Evolutionary conservation across 305 asterid species (phyloP).

Genomic region (Fraxinus greggii): DNA sequence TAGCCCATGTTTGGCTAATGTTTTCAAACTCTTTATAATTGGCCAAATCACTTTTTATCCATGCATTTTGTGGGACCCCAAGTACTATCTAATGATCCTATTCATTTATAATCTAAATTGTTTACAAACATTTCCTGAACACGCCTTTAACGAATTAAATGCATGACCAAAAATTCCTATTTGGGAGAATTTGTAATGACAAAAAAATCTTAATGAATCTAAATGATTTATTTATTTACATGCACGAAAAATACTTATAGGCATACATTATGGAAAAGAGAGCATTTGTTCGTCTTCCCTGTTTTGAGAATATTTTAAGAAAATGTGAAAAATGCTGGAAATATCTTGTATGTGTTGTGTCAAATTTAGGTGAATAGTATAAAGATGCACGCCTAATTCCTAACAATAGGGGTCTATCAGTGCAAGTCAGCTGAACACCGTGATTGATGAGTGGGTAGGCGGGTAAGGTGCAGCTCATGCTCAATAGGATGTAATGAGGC

Average conservation of each 20-base stretch:
- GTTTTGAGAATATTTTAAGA: not conserved
- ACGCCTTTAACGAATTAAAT: not conserved
- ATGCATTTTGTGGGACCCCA: too few species aligned
- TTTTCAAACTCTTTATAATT: too few species aligned
- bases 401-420: not conserved
- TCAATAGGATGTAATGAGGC: not conserved
- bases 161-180: not conserved
- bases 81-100: not conserved
- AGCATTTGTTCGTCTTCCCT: not conserved
- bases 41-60: not conserved
- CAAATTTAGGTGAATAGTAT: not conserved
- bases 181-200: not conserved
- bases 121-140: not conserved
- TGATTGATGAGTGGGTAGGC: not conserved
- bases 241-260: not conserved
- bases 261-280: not conserved
- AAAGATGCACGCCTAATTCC: not conserved
- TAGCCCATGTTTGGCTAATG: not conserved
- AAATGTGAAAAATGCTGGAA: not conserved
- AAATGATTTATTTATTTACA: not conserved
- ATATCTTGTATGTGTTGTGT: not conserved
- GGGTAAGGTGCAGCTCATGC: not conserved
- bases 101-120: not conserved
- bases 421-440: not conserved
- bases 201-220: too few species aligned